phyloP scores from a whole-genome alignment of 2,329 filamentous ascomycete genomes.

The Aspergillus ochraceus region DNA sequence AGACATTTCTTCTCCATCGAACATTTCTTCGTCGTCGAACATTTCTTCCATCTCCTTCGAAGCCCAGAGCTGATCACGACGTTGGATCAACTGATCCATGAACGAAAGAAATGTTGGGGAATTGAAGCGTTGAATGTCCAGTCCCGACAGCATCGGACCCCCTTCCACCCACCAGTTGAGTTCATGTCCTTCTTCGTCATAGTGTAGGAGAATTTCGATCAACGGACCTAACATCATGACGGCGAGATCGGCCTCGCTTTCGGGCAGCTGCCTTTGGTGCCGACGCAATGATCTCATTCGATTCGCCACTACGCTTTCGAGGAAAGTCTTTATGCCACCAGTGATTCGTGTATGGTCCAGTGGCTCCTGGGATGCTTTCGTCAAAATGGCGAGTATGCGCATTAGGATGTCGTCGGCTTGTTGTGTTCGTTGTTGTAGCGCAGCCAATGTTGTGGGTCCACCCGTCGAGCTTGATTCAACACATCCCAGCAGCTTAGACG shows the following conservation, averaged over 20 bases:
- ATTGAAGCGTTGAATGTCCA: background rate
- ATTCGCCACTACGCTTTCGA: background rate
- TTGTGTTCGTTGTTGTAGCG: too few species aligned
- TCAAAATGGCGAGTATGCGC: background rate
- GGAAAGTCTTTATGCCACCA: background rate
- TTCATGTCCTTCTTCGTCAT: background rate
- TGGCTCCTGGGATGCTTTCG: background rate
- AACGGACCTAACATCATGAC: background rate
- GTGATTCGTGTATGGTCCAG: background rate
- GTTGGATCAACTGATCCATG: background rate
- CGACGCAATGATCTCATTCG: background rate
- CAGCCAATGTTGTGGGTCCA: too few species aligned
- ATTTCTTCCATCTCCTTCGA: background rate
- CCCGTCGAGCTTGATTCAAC: background rate
- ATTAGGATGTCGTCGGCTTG: background rate
- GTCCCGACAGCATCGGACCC: background rate
- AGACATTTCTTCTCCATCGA: too few species aligned
- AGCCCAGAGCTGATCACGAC: background rate
- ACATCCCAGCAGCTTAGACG: background rate
- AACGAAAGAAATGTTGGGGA: background rate
- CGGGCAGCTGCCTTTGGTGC: background rate
- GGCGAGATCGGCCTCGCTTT: background rate
- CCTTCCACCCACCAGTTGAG: background rate
- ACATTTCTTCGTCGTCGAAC: too few species aligned
- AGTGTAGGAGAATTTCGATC: background rate